Conservation (phyloP, 257 asterid genomes). For the Lantana camara region DNA sequence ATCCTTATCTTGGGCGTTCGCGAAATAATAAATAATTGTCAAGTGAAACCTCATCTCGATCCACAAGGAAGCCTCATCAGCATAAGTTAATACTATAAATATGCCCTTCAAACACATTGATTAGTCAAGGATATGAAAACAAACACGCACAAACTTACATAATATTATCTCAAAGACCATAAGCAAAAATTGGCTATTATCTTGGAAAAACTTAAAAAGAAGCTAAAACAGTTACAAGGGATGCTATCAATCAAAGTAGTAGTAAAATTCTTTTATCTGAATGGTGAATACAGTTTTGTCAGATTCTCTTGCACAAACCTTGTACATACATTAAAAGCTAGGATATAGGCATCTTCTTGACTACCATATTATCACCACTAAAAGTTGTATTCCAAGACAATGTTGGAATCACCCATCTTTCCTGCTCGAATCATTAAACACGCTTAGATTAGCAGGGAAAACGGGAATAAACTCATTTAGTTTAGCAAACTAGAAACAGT, state of each 20-base stretch:
- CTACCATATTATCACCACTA: not conserved
- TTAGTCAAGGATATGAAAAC: not conserved
- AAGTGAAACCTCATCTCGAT: not conserved
- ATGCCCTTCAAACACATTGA: not conserved
- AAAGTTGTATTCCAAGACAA: slow-evolving; percentile 12
- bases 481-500: not conserved
- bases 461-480: slow-evolving; percentile 8
- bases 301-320: slow-evolving; percentile 2
- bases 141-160: not conserved
- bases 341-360: slow-evolving; percentile 32
- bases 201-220: not conserved
- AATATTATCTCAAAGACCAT: too few species aligned
- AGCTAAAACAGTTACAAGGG: not conserved
- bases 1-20: not conserved
- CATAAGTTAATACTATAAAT: not conserved
- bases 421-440: slow-evolving; percentile 38
- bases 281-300: not conserved
- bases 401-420: slow-evolving; percentile 53
- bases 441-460: slow-evolving; percentile 2
- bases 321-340: slow-evolving; percentile 3
- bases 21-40: not conserved
- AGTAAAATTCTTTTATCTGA: not conserved
- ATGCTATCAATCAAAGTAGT: not conserved
- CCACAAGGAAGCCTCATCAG: not conserved
- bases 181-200: too few species aligned